These are phyloP conservation scores for Cyberlindnera bimundalis DNA, from an alignment of 805 yeast species.

Conservation along the genomic window DNA sequence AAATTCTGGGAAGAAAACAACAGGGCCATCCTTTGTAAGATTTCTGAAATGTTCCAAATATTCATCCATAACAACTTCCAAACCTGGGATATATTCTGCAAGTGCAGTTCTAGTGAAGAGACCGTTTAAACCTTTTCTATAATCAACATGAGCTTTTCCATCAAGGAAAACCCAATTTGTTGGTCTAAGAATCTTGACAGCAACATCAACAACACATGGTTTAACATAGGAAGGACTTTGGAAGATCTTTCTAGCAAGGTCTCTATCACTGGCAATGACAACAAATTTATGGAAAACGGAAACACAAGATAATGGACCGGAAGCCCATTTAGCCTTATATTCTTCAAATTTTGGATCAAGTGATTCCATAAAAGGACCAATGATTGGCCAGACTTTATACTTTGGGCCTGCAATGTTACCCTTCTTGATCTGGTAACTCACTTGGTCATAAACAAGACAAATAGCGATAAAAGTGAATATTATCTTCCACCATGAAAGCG, in stretches of 20 bases:
- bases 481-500: slow-evolving; percentile 53
- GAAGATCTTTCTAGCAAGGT: slow-evolving; percentile 81
- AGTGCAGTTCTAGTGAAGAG: slow-evolving; percentile 83
- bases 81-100: slow-evolving; percentile 77
- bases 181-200: slow-evolving; percentile 89
- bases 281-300: slow-evolving; percentile 98
- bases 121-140: slow-evolving; percentile 86
- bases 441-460: slow-evolving; percentile 63
- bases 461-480: slow-evolving; percentile 44
- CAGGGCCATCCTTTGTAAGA: slow-evolving; percentile 58
- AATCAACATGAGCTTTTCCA: slow-evolving; percentile 93
- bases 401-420: slow-evolving; percentile 90
- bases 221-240: slow-evolving; percentile 84
- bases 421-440: slow-evolving; percentile 74
- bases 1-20: slow-evolving; percentile 84
- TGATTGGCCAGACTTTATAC: slow-evolving; percentile 87
- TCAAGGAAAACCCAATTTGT: slow-evolving; percentile 97
- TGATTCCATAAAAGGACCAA: slow-evolving; percentile 94
- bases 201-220: slow-evolving; percentile 98
- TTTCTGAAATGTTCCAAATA: slow-evolving; percentile 68
- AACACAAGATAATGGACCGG: slow-evolving; percentile 94
- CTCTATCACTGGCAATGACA: slow-evolving; percentile 86
- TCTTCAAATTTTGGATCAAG: slow-evolving; percentile 95
- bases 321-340: slow-evolving; percentile 88
- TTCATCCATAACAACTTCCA: slow-evolving; percentile 79